Percentiles rank a stretch among this genome's conserved stretches.
These are phyloP conservation scores for Fusarium nurragi DNA, from an alignment of 2,329 filamentous ascomycete species.

Conservation along the genomic window DNA sequence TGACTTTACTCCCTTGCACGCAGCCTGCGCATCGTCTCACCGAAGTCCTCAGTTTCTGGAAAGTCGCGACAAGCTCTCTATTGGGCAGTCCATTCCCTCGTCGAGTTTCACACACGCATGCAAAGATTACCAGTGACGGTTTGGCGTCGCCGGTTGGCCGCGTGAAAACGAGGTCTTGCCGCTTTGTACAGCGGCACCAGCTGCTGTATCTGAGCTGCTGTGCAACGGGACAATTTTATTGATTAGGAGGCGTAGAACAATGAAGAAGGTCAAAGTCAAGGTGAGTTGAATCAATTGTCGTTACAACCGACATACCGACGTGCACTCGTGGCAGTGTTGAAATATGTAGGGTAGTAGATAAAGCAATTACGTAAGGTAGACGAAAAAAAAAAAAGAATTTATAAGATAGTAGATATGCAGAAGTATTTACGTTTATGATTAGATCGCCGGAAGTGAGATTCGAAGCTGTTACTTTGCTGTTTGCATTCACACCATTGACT, in stretches of 20 bases:
- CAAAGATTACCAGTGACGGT: slow-evolving; percentile 14
- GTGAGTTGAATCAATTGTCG: background rate
- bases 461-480: no score
- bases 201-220: slow-evolving; percentile 40
- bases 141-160: slow-evolving; percentile 25
- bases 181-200: slow-evolving; percentile 35
- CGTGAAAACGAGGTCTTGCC: slow-evolving; percentile 39
- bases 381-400: no score
- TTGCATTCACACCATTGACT: no score
- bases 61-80: slow-evolving; percentile 40
- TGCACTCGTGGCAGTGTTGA: background rate
- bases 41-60: slow-evolving; percentile 27
- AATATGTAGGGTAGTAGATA: background rate
- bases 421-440: no score
- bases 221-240: slow-evolving; percentile 10
- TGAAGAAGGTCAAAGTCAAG: background rate
- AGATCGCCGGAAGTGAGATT: no score
- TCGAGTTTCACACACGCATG: slow-evolving; percentile 21
- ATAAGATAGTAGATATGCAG: background rate
- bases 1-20: slow-evolving; percentile 18
- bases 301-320: background rate
- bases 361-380: background rate
- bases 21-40: slow-evolving; percentile 25
- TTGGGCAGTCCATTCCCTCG: slow-evolving; percentile 32
- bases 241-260: slow-evolving; percentile 8